Percentiles rank a stretch among this genome's conserved stretches.
These are phyloP conservation scores for Hylodesmum podocarpum DNA, from an alignment of 306 rosid species.

Conservation along the genomic window DNA sequence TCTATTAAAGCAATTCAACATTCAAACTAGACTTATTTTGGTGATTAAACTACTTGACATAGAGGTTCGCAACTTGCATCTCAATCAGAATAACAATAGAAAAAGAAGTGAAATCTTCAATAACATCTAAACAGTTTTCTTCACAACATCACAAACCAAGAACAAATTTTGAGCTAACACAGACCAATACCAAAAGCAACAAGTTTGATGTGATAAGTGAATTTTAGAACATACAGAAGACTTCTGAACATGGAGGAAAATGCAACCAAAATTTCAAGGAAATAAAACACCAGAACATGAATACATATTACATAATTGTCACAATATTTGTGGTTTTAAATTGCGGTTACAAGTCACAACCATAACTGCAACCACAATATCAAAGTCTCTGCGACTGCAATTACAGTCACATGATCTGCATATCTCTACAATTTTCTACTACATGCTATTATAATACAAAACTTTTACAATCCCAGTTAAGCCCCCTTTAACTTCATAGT, in stretches of 20 bases:
- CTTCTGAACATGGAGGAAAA: neutral
- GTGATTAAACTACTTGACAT: neutral
- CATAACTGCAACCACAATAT: neutral
- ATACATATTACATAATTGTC: neutral
- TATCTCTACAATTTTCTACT: neutral
- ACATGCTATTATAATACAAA: neutral
- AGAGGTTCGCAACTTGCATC: conserved; percentile 7
- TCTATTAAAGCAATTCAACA: neutral
- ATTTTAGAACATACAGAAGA: conserved; percentile 2
- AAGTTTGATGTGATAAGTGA: neutral
- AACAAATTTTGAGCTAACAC: neutral
- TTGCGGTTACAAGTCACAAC: neutral
- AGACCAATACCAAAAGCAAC: neutral
- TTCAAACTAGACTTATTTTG: neutral
- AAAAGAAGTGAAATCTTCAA: neutral
- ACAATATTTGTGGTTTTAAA: neutral
- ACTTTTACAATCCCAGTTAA: neutral
- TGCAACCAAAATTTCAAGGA: neutral
- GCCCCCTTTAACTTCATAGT: neutral
- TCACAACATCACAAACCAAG: conserved; percentile 2
- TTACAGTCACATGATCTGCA: neutral
- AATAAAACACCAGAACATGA: neutral
- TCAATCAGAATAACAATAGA: neutral
- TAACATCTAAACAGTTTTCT: neutral
- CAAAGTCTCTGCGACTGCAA: neutral